Conservation (phyloP, 257 asterid genomes). For the Solanum virginianum region DNA sequence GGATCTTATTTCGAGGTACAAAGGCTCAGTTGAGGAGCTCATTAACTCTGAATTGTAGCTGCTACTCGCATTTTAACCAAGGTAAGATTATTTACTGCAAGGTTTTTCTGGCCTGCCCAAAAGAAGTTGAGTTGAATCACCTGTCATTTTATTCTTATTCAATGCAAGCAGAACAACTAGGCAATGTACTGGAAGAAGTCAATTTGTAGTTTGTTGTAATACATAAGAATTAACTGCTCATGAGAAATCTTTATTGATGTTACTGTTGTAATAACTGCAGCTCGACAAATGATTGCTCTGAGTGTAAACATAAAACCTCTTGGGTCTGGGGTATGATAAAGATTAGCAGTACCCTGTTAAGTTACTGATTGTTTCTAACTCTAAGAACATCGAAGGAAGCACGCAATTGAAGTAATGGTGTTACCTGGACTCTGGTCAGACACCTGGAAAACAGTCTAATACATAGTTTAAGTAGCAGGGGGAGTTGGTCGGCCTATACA, state of each 20-base stretch:
- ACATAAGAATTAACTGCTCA: neutral
- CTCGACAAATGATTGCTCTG: neutral
- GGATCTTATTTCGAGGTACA: slow-evolving; percentile 57
- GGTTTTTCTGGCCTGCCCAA: neutral
- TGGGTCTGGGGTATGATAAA: neutral
- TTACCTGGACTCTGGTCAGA: neutral
- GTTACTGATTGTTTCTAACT: neutral
- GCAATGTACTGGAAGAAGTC: neutral
- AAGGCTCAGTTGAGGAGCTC: slow-evolving; percentile 59
- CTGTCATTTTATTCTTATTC: neutral
- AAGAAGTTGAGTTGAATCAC: neutral
- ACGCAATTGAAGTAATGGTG: neutral
- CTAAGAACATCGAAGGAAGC: neutral
- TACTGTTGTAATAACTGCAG: neutral
- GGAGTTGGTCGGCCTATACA: neutral
- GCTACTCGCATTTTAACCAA: neutral
- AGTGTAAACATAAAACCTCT: neutral
- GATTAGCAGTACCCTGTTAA: neutral
- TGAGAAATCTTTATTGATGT: neutral
- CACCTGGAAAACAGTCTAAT: neutral
- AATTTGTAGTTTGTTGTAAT: neutral
- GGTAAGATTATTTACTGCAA: neutral
- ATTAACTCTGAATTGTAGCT: slow-evolving; percentile 42
- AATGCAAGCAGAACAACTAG: neutral
- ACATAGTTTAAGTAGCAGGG: neutral